Conservation (phyloP, 2,329 filamentous ascomycete species). For the Sarocladiaceae sp. region DNA sequence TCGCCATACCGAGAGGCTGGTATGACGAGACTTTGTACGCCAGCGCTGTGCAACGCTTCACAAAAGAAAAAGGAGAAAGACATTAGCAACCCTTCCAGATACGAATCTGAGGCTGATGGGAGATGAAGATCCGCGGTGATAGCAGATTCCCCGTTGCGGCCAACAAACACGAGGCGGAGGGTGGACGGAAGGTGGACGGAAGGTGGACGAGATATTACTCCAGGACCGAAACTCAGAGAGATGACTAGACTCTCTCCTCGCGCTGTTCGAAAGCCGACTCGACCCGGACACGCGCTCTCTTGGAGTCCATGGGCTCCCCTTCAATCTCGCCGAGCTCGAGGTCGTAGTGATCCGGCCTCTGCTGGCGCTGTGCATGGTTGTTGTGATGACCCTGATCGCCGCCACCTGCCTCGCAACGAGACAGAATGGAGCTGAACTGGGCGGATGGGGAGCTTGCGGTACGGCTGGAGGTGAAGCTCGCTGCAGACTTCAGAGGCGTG, state of each 20-base stretch:
- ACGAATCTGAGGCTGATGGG: too few species aligned
- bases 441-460: conserved; percentile 13
- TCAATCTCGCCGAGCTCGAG: conserved; percentile 26
- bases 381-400: background rate
- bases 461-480: conserved; percentile 10
- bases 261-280: conserved; percentile 24
- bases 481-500: conserved; percentile 12
- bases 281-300: conserved; percentile 20
- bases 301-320: conserved; percentile 16
- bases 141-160: background rate
- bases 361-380: background rate
- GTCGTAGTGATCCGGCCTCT: conserved; percentile 20
- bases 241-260: conserved; percentile 22
- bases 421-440: conserved; percentile 17
- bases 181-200: conserved; percentile 4
- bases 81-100: too few species aligned
- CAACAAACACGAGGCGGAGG: background rate
- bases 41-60: conserved; percentile 5
- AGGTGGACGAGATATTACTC: too few species aligned
- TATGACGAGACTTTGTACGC: background rate
- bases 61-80: background rate
- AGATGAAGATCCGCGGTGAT: background rate
- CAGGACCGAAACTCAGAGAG: conserved; percentile 9
- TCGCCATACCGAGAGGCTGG: background rate
- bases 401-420: conserved; percentile 19